Conservation (phyloP, 139 green algal genomes). For the Chlorella sorokiniana region DNA sequence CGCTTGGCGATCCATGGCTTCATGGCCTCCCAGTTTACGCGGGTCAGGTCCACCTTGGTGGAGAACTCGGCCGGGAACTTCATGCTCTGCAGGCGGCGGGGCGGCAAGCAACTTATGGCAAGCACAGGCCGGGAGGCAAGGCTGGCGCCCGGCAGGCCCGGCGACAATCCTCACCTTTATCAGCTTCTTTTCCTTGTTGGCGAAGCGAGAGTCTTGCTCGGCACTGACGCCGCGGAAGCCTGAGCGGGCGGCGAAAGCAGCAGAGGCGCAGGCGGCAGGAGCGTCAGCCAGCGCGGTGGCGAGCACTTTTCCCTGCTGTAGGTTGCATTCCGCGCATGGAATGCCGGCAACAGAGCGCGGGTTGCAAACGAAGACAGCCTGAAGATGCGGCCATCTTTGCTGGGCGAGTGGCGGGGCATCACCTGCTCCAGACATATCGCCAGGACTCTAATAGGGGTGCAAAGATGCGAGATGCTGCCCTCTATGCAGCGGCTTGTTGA, state of each 20-base stretch:
- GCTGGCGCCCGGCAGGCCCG: background rate
- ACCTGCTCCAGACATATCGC: no score
- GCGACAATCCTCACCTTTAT: slow-evolving; percentile 44
- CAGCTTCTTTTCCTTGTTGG: slow-evolving; percentile 80
- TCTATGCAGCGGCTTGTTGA: no score
- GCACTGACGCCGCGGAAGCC: slow-evolving; percentile 48
- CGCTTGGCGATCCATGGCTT: slow-evolving; percentile 92
- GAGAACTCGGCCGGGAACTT: slow-evolving; percentile 85
- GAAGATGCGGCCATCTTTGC: no score
- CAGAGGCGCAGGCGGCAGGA: background rate
- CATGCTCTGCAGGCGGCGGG: slow-evolving; percentile 30
- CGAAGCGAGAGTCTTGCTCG: slow-evolving; percentile 74
- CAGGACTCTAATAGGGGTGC: no score
- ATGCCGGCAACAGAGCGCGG: no score
- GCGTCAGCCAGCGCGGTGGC: no score
- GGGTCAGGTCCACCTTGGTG: slow-evolving; percentile 76
- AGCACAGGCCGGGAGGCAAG: background rate
- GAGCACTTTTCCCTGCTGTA: no score
- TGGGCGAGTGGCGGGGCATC: no score
- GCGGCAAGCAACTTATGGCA: background rate
- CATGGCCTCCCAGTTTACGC: slow-evolving; percentile 91
- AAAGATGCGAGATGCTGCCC: no score
- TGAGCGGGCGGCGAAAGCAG: background rate
- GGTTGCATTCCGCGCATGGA: no score
- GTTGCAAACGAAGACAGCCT: no score